A percentile compares a stretch with the other conserved stretches of the same genome.
These are phyloP conservation scores for Fusarium caatingaense DNA, from an alignment of 2,329 filamentous ascomycete genomes.

Conservation along the genomic window DNA sequence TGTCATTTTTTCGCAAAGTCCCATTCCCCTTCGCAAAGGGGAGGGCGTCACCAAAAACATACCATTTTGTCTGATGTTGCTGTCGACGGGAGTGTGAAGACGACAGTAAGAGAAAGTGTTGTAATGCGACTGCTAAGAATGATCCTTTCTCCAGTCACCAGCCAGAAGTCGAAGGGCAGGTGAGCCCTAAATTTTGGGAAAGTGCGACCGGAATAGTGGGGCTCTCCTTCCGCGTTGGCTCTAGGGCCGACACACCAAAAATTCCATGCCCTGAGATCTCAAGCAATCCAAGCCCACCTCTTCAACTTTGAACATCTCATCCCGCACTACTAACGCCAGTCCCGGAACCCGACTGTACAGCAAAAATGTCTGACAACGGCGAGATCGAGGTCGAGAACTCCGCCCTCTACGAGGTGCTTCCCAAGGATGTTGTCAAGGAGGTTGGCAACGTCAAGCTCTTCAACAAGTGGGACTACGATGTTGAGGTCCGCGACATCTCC, in stretches of 20 bases:
- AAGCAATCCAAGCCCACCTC: slow-evolving; percentile 23
- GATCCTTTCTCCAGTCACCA: slow-evolving; percentile 25
- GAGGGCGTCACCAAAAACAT: slow-evolving; percentile 42
- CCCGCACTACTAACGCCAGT: slow-evolving; percentile 53
- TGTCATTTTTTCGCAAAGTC: slow-evolving; percentile 20
- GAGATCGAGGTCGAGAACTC: slow-evolving; percentile 92
- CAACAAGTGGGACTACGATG: slow-evolving; percentile 98
- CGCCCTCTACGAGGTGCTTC: slow-evolving; percentile 81
- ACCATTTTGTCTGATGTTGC: slow-evolving; percentile 60
- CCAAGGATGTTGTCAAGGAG: slow-evolving; percentile 91
- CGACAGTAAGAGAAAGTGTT: slow-evolving; percentile 48
- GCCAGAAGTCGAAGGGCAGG: slow-evolving; percentile 50
- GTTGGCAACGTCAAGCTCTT: slow-evolving; percentile 95
- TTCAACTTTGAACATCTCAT: slow-evolving; percentile 47
- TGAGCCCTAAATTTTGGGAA: slow-evolving; percentile 28
- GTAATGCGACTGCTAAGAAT: slow-evolving; percentile 37
- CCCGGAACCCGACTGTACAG: slow-evolving; percentile 52
- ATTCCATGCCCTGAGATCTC: slow-evolving; percentile 13
- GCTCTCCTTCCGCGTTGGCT: slow-evolving; percentile 2
- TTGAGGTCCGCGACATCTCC: slow-evolving; percentile 99
- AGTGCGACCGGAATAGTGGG: slow-evolving; percentile 13
- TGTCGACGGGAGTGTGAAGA: slow-evolving; percentile 48
- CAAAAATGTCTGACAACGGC: slow-evolving; percentile 92
- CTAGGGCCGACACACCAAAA: slow-evolving; percentile 9
- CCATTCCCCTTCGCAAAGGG: neutral